Base-by-base conservation (phyloP, 176 grass and related monocot genomes). In the Triticum timopheevii region DNA sequence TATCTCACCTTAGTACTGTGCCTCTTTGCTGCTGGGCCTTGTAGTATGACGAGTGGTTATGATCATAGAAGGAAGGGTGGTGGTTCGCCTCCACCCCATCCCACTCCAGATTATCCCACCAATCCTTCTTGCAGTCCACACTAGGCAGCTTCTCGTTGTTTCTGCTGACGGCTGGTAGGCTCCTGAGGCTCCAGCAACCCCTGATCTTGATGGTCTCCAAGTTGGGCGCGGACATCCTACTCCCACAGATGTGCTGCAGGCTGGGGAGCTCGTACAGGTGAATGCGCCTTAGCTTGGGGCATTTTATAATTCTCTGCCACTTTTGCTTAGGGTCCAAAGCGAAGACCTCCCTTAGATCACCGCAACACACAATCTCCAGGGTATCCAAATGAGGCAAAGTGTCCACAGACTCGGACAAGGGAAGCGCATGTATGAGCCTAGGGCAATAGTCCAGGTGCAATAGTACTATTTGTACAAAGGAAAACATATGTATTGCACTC, bases 301-400 rank as follows among this genome's bases (percentile, higher is more conserved):
- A 59, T 8, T 0, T 0, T 9, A 59, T 59, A 9, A 59, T 1
- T 59, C 3, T 59, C 54, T 22, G 54, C 7, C 0, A 0, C 54
- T 59, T 59, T 9, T 59, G 2, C 54, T 59, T 59, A 59, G 54
- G 2, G 7, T 59, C 19, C 7, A 59, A 9, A 59, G 54, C 19
- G 2, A 59, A 59, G 19, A 59, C 19, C 54, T 59, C 54, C 54
- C 19, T 59, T 8, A 59, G 54, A 20, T 59, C 54, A 3, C 54
- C 54, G 7, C 54, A 59, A 59, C 7, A 59, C 54, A 59, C 54
- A 59, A 59, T 59, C 7, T 59, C 54, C 19, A 59, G 19, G 17
- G 54, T 59, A 59, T 59, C 54, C 19, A 59, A 0, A 8, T 8
- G 7, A 22, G 54, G 54, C 54, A 59, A 22, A 22, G 7, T 22